Percentiles rank a stretch among this genome's conserved stretches.
Evolutionary conservation across 139 green algal species (phyloP).

Genomic region (Zygnema circumcarinatum): DNA sequence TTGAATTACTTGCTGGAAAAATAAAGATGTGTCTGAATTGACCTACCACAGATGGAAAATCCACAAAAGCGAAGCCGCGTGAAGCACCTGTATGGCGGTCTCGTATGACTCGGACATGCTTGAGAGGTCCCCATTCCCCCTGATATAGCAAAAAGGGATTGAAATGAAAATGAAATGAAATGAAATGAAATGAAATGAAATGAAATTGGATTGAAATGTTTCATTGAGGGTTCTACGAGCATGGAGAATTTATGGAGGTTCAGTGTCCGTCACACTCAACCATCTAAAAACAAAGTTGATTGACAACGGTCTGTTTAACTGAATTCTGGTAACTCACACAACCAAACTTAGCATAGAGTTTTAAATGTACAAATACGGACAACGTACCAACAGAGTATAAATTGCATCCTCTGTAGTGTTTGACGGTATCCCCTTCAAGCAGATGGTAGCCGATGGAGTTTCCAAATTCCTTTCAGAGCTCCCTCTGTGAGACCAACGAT

Average conservation of each 20-base stretch:
- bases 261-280: too few relatives aligned
- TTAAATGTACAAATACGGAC: too few relatives aligned
- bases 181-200: too few relatives aligned
- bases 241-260: too few relatives aligned
- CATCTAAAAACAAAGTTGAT: too few relatives aligned
- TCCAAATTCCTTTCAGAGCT: background rate
- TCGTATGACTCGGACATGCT: constrained; percentile 24
- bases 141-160: constrained; percentile 1
- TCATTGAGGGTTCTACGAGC: too few relatives aligned
- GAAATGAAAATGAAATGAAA: background rate
- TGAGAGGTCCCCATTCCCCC: constrained; percentile 37
- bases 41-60: constrained; percentile 43
- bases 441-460: constrained; percentile 11
- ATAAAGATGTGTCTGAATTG: too few relatives aligned
- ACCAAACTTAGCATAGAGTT: too few relatives aligned
- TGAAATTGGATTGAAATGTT: too few relatives aligned
- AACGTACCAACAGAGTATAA: constrained; percentile 5
- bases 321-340: too few relatives aligned
- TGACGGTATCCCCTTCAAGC: constrained; percentile 1
- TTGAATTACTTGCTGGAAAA: too few relatives aligned
- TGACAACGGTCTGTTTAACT: too few relatives aligned
- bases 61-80: constrained; percentile 40
- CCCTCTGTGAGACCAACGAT: background rate
- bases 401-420: constrained; percentile 16
- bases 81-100: constrained; percentile 4